Conservation (phyloP, 768 basidiomycete species). For the Amanita polypyramis region DNA sequence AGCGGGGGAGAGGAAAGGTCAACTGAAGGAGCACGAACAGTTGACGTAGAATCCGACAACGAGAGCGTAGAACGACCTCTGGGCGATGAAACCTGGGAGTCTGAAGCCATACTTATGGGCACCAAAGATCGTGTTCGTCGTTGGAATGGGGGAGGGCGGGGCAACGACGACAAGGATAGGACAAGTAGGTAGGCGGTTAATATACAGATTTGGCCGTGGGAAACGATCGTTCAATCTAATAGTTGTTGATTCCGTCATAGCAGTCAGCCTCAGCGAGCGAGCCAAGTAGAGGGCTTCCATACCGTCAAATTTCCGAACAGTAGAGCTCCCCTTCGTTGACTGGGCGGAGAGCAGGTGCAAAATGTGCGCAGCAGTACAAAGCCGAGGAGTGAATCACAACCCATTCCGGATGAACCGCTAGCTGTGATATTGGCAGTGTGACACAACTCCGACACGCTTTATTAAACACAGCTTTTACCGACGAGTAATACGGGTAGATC, state of each 20-base stretch:
- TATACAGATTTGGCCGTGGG: conserved; percentile 1
- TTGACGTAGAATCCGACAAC: conserved; percentile 11
- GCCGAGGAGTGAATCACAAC: too few species aligned
- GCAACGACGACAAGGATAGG: conserved; percentile 5
- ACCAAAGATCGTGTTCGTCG: conserved; percentile 5
- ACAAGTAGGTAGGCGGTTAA: not conserved
- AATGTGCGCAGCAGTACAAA: too few species aligned
- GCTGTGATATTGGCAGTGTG: not conserved
- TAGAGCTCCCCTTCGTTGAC: not conserved
- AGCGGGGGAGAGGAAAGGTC: conserved; percentile 9
- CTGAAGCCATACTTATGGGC: not conserved
- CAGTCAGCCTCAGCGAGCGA: not conserved
- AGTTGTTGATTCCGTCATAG: conserved; percentile 2
- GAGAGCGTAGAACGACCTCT: not conserved
- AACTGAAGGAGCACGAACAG: conserved; percentile 11
- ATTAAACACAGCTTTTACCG: not conserved
- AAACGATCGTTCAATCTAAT: conserved; percentile 5
- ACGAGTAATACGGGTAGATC: not conserved
- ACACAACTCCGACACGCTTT: not conserved
- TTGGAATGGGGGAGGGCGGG: not conserved
- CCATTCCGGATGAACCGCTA: too few species aligned
- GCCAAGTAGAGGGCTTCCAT: not conserved
- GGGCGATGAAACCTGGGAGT: not conserved
- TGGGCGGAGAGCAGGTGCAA: too few species aligned
- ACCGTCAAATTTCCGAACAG: not conserved